Conservation (phyloP, 257 asterid genomes). For the Solanum gandarillasii region DNA sequence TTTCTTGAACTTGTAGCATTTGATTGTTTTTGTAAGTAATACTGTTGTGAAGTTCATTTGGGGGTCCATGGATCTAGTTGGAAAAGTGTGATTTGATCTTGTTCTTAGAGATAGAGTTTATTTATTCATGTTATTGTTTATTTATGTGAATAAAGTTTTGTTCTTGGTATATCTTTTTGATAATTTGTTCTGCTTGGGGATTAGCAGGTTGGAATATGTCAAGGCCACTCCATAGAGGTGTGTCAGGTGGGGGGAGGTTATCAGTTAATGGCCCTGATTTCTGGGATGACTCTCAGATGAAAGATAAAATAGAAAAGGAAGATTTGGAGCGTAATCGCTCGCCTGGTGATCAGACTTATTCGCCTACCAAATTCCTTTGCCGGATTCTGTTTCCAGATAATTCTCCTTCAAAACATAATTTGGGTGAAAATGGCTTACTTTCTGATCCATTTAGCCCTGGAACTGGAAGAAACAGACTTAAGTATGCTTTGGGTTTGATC, state of each 20-base stretch:
- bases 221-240: conserved; percentile 90
- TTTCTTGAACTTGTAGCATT: background rate
- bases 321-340: conserved; percentile 37
- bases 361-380: conserved; percentile 40
- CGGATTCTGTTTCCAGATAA: conserved; percentile 43
- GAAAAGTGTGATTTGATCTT: conserved; percentile 14
- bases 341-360: conserved; percentile 29
- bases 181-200: conserved; percentile 18
- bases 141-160: background rate
- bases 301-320: conserved; percentile 74
- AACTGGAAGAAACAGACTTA: conserved; percentile 47
- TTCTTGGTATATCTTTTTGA: background rate
- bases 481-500: conserved; percentile 36
- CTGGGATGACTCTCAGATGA: conserved; percentile 76
- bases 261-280: conserved; percentile 44
- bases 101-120: background rate
- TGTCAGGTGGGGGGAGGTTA: conserved; percentile 47
- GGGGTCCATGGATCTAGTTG: conserved; percentile 12
- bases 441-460: conserved; percentile 66
- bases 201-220: conserved; percentile 58
- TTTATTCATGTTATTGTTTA: background rate
- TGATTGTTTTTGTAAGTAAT: background rate
- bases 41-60: background rate
- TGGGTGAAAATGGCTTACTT: conserved; percentile 52
- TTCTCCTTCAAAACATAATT: conserved; percentile 46